Conservation (phyloP, 2,329 filamentous ascomycete genomes). For the Coniochaeta sp. region DNA sequence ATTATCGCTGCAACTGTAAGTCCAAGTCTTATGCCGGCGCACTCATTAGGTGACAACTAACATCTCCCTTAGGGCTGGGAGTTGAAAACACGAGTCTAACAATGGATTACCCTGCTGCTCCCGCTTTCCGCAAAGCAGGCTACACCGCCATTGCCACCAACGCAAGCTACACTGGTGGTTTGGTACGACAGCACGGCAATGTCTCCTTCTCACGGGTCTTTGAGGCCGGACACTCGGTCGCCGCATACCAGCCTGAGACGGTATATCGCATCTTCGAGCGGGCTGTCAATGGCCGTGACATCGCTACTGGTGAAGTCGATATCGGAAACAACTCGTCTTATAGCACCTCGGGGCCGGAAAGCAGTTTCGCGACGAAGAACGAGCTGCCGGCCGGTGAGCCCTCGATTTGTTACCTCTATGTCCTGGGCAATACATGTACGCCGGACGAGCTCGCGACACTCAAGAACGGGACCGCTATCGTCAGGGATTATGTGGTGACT, state of each 20-base stretch:
- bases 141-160: constrained; percentile 35
- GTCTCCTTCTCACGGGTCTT: constrained; percentile 40
- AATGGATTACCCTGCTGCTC: constrained; percentile 31
- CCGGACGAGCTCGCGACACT: constrained; percentile 32
- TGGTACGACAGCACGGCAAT: constrained; percentile 37
- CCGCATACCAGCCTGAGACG: constrained; percentile 42
- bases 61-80: constrained; percentile 34
- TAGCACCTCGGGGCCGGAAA: constrained; percentile 26
- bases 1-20: constrained; percentile 35
- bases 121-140: constrained; percentile 37
- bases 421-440: constrained; percentile 29
- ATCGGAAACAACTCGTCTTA: constrained; percentile 18
- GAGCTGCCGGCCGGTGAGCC: constrained; percentile 25
- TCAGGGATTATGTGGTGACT: constrained; percentile 35
- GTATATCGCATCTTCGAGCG: constrained; percentile 42
- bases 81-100: constrained; percentile 38
- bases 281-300: constrained; percentile 35
- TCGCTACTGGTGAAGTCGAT: constrained; percentile 43
- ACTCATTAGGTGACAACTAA: neutral
- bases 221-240: constrained; percentile 38
- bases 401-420: constrained; percentile 35
- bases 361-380: constrained; percentile 35
- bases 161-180: constrained; percentile 32
- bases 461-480: constrained; percentile 31
- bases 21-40: neutral